Conservation (phyloP, 2,329 filamentous ascomycete genomes). For the Penicillium crustosum region DNA sequence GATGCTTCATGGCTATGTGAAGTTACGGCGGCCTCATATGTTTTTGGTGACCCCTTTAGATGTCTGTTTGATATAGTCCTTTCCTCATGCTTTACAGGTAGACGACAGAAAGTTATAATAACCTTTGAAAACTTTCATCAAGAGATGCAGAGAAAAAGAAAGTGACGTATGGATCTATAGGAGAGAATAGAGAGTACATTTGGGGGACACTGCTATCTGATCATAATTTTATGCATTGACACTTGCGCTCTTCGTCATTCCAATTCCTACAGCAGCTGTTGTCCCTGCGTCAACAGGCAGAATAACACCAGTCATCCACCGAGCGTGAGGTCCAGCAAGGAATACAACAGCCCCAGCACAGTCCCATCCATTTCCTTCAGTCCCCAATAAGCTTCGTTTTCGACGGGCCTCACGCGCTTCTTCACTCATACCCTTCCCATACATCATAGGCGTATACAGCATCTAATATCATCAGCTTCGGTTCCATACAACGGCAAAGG, state of each 20-base stretch:
- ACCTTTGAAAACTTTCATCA: no score
- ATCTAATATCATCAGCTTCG: conserved; percentile 28
- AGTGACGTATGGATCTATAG: not conserved
- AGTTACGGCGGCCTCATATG: no score
- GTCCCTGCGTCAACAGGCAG: conserved; percentile 51
- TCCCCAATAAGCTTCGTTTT: conserved; percentile 53
- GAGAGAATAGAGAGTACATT: not conserved
- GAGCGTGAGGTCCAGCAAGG: conserved; percentile 53
- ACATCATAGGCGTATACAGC: conserved; percentile 60
- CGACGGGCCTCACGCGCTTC: conserved; percentile 51
- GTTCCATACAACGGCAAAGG: not conserved
- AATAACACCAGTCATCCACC: conserved; percentile 54
- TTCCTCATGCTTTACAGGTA: not conserved
- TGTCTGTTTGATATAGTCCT: not conserved
- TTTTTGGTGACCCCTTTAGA: no score
- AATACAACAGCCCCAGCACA: conserved; percentile 53
- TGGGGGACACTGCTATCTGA: not conserved
- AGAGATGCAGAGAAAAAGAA: not conserved
- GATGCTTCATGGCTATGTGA: no score
- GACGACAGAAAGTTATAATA: no score
- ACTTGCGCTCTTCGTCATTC: conserved; percentile 41
- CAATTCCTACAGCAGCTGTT: conserved; percentile 44
- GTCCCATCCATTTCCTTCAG: conserved; percentile 57
- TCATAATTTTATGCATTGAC: conserved; percentile 28
- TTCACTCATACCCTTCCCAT: conserved; percentile 51